phyloP scores from a whole-genome alignment of 441 rosid genomes.

The Populus hybrid region DNA sequence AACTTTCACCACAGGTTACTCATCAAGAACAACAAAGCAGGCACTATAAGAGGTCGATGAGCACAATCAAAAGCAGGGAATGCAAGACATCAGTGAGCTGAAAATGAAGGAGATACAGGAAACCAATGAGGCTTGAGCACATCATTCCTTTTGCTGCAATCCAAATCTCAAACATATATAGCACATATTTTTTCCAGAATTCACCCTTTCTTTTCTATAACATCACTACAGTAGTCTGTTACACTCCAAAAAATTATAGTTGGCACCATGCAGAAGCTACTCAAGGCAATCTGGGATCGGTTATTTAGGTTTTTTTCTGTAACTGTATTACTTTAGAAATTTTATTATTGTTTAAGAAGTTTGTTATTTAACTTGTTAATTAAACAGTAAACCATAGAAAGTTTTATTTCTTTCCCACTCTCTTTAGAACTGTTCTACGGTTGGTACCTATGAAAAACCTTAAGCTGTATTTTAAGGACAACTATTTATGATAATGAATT shows the following conservation, averaged over 20 bases:
- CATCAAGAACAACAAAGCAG: slow-evolving; percentile 7
- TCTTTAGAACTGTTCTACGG: neutral
- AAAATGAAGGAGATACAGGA: neutral
- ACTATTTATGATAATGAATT: neutral
- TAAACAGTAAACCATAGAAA: neutral
- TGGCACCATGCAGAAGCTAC: neutral
- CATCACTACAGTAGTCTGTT: neutral
- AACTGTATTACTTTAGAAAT: neutral
- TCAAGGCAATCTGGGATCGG: neutral
- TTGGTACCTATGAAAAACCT: neutral
- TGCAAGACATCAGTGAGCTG: neutral
- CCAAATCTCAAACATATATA: neutral
- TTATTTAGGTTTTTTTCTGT: too few species aligned
- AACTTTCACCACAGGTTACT: slow-evolving; percentile 7
- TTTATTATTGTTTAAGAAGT: neutral
- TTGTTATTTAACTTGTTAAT: neutral
- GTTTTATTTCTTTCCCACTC: neutral
- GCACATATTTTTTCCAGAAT: neutral
- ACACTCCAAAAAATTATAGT: too few species aligned
- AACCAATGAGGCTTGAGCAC: neutral
- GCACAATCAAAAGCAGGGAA: neutral
- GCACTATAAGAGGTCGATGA: neutral
- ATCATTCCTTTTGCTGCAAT: neutral
- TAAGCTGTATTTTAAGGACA: neutral
- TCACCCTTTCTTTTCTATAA: neutral